These are phyloP conservation scores for Backusella mclennaniae DNA, from an alignment of 192 early-diverging fungal species.

Conservation along the genomic window DNA sequence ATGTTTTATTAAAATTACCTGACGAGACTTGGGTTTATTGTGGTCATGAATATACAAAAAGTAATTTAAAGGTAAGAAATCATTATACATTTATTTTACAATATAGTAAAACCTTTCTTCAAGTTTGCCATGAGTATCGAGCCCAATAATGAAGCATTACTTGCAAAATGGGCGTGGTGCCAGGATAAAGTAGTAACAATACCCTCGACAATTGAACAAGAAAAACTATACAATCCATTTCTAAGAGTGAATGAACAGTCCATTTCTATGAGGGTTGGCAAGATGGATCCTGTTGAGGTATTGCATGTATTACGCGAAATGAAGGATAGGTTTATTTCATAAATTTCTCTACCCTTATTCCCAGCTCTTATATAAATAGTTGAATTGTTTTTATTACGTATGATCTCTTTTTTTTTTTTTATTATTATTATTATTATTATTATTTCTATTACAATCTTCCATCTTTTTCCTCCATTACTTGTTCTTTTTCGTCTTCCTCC, in stretches of 20 bases:
- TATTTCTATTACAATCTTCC: background rate
- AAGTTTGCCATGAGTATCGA: conserved; percentile 79
- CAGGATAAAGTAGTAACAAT: conserved; percentile 51
- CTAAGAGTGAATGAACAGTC: conserved; percentile 72
- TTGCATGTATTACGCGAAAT: conserved; percentile 74
- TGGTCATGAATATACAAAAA: conserved; percentile 56
- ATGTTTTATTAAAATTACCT: conserved; percentile 51
- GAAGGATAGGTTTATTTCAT: conserved; percentile 57
- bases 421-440: background rate
- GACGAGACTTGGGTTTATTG: conserved; percentile 64
- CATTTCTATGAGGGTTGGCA: conserved; percentile 54
- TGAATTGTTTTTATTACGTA: background rate
- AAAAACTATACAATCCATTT: conserved; percentile 85
- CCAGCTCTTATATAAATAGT: background rate
- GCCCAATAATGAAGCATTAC: conserved; percentile 68
- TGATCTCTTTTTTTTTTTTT: background rate
- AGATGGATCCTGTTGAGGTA: conserved; percentile 68
- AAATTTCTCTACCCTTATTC: background rate
- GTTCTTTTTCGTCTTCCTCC: background rate
- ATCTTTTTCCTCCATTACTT: background rate
- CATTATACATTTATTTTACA: background rate
- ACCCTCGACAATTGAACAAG: conserved; percentile 89
- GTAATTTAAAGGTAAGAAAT: conserved; percentile 45
- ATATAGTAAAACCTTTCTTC: background rate
- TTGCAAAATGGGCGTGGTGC: conserved; percentile 64